These are phyloP conservation scores for Kodamaea alishanica DNA, from an alignment of 1,139 yeast genomes.

Conservation along the genomic window DNA sequence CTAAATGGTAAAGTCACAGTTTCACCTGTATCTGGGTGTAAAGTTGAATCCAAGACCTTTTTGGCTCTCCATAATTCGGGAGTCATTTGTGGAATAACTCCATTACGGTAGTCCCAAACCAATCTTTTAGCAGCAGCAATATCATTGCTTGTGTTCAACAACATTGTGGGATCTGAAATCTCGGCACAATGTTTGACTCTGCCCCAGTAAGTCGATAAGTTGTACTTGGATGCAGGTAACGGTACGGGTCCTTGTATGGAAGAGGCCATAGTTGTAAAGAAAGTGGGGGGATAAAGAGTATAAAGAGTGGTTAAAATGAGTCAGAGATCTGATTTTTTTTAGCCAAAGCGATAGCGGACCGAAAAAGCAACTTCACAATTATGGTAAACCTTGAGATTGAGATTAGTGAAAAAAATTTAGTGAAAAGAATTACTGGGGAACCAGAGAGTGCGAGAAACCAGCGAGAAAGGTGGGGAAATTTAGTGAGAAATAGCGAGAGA, in stretches of 20 bases:
- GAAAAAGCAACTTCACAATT: no score
- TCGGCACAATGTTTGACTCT: constrained; percentile 92
- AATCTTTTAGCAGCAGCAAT: constrained; percentile 61
- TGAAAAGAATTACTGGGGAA: no score
- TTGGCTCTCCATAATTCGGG: constrained; percentile 91
- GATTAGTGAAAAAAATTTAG: no score
- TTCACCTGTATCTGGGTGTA: constrained; percentile 95
- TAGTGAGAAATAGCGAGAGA: neutral
- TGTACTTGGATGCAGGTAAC: constrained; percentile 75
- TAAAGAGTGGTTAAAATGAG: neutral
- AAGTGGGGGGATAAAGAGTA: neutral
- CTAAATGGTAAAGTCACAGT: constrained; percentile 89
- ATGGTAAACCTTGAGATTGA: neutral
- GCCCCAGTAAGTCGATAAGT: constrained; percentile 82
- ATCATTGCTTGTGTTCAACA: constrained; percentile 64
- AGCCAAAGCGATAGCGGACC: no score
- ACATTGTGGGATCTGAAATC: constrained; percentile 88
- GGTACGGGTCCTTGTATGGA: constrained; percentile 78
- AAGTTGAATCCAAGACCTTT: constrained; percentile 76
- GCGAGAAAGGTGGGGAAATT: neutral
- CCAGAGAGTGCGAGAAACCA: no score
- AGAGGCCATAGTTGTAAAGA: constrained; percentile 63
- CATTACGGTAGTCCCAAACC: constrained; percentile 71
- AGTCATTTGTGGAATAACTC: constrained; percentile 57
- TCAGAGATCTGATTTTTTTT: no score